These are phyloP conservation scores for Diutina pseudorugosa DNA, from an alignment of 1,139 yeast genomes.

Conservation along the genomic window DNA sequence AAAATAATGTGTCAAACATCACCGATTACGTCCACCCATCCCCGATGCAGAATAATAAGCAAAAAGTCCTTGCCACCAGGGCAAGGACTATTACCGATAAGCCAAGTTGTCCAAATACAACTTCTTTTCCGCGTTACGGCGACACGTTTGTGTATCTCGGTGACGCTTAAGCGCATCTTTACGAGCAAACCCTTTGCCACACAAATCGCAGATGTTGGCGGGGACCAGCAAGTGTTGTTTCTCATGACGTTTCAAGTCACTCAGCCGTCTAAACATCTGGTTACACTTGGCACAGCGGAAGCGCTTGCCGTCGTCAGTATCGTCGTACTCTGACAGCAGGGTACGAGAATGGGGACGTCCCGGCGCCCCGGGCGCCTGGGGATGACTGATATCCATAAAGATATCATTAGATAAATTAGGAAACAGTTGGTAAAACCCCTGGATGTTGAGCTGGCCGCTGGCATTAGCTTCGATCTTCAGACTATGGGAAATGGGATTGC, in stretches of 20 bases:
- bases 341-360: conserved; percentile 5
- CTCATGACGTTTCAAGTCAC: conserved; percentile 57
- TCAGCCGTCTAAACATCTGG: conserved; percentile 47
- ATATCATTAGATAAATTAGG: conserved; percentile 34
- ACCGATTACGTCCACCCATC: too few relatives aligned
- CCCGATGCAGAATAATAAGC: too few relatives aligned
- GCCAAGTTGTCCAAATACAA: conserved; percentile 25
- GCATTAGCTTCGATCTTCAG: conserved; percentile 25
- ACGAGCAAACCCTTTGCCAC: conserved; percentile 76
- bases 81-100: conserved; percentile 6
- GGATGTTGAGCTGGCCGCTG: conserved; percentile 33
- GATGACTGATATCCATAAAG: conserved; percentile 11
- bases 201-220: conserved; percentile 58
- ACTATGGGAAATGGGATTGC: conserved; percentile 29
- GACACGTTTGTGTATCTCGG: conserved; percentile 60
- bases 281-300: conserved; percentile 38
- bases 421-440: conserved; percentile 28
- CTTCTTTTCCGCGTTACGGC: conserved; percentile 45
- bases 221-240: conserved; percentile 44
- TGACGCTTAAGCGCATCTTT: conserved; percentile 72
- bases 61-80: too few relatives aligned
- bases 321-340: not conserved
- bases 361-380: not conserved
- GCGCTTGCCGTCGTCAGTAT: conserved; percentile 13
- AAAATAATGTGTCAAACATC: too few relatives aligned